Conservation (phyloP, 805 yeast genomes). For the Yamadazyma olivae region DNA sequence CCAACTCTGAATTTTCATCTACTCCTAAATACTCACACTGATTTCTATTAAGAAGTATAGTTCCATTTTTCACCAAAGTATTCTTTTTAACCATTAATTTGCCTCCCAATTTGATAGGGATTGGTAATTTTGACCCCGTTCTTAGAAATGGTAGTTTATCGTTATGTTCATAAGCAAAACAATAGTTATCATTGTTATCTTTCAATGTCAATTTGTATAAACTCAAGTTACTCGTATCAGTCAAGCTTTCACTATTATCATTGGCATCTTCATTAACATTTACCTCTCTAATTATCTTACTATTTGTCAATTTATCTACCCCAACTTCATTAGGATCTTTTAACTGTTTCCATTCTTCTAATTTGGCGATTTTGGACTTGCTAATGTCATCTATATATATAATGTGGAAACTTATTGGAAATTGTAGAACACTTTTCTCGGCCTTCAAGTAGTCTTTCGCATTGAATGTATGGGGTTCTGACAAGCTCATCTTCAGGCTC, state of each 20-base stretch:
- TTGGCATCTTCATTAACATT: constrained; percentile 37
- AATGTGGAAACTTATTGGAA: constrained; percentile 47
- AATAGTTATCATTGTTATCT: constrained; percentile 47
- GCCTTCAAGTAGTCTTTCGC: constrained; percentile 10
- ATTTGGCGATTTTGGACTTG: constrained; percentile 46
- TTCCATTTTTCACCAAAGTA: constrained; percentile 47
- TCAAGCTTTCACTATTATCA: background rate
- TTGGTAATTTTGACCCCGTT: constrained; percentile 23
- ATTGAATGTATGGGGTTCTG: constrained; percentile 2
- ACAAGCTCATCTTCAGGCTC: no score
- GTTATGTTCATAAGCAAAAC: constrained; percentile 54
- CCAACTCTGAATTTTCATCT: constrained; percentile 20
- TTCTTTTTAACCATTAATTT: constrained; percentile 50
- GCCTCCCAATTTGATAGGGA: constrained; percentile 53
- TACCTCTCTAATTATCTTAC: constrained; percentile 46
- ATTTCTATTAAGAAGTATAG: constrained; percentile 31
- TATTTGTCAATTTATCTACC: constrained; percentile 48
- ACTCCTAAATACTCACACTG: constrained; percentile 33
- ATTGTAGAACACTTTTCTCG: constrained; percentile 10
- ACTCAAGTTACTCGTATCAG: background rate
- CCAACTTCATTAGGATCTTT: constrained; percentile 59
- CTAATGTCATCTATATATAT: constrained; percentile 54
- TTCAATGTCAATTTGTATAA: constrained; percentile 55
- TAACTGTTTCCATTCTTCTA: constrained; percentile 52
- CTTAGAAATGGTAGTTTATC: constrained; percentile 51